phyloP scores from a whole-genome alignment of 169 alveolate genomes.

The Sarcocystis neurona region DNA sequence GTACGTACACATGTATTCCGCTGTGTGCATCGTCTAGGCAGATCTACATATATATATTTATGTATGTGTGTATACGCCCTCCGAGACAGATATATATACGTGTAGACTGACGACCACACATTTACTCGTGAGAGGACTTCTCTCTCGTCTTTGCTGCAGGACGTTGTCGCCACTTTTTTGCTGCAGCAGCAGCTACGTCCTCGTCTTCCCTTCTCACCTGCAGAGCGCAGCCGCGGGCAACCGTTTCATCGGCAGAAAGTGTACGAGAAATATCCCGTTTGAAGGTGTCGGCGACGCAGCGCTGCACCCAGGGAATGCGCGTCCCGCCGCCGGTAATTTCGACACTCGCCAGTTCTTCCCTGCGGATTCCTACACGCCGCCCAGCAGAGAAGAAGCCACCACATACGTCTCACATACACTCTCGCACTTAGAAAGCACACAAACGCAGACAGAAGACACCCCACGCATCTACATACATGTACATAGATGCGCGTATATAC shows the following conservation, averaged over 20 bases:
- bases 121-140: too few species aligned
- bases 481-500: neutral
- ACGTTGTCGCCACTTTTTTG: too few species aligned
- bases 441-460: neutral
- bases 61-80: neutral
- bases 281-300: constrained; percentile 84
- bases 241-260: constrained; percentile 94
- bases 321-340: constrained; percentile 98
- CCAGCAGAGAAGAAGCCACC: too few species aligned
- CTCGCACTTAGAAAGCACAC: neutral
- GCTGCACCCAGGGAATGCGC: constrained; percentile 94
- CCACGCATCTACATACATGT: neutral
- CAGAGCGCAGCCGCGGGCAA: constrained; percentile 98
- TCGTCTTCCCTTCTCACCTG: constrained; percentile 84
- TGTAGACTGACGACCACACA: neutral
- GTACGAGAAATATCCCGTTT: constrained; percentile 88
- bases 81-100: neutral
- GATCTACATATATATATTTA: neutral
- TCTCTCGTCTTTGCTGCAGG: too few species aligned
- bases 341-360: constrained; percentile 83
- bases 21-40: neutral
- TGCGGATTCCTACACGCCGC: constrained; percentile 61
- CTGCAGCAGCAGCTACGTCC: neutral
- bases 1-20: neutral
- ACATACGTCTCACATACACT: too few species aligned